phyloP scores from a whole-genome alignment of 116 monocot genomes.

The Trichopus zeylanicus region DNA sequence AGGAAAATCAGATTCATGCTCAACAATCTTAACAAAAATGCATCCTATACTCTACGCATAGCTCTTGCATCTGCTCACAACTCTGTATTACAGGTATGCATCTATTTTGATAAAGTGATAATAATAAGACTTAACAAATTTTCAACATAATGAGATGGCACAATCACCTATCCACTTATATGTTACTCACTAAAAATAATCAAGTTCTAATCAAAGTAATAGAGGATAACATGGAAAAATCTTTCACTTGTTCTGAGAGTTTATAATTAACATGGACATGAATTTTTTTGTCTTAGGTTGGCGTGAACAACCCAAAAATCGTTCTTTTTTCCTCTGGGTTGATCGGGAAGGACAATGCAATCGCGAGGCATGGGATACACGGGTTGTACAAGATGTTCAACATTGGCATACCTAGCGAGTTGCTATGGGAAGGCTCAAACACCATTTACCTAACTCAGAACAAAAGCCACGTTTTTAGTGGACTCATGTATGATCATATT shows the following conservation, averaged over 20 bases:
- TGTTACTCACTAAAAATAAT: too few relatives aligned
- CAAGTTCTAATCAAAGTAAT: too few relatives aligned
- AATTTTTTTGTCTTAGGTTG: conserved; percentile 35
- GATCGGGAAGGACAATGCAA: conserved; percentile 55
- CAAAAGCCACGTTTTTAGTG: conserved; percentile 45
- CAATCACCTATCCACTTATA: too few relatives aligned
- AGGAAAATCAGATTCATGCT: conserved; percentile 77
- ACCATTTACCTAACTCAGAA: conserved; percentile 47
- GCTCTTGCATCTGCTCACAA: conserved; percentile 52
- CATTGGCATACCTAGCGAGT: conserved; percentile 22
- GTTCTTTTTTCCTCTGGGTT: conserved; percentile 53
- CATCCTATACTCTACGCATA: conserved; percentile 47
- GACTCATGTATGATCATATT: conserved; percentile 62
- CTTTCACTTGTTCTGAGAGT: too few relatives aligned
- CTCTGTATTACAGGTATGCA: conserved; percentile 46
- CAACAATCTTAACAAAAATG: conserved; percentile 25
- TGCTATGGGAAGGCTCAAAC: conserved; percentile 44
- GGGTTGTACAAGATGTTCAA: conserved; percentile 50
- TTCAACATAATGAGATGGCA: too few relatives aligned
- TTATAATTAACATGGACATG: too few relatives aligned
- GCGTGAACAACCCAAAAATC: conserved; percentile 29
- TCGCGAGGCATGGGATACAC: conserved; percentile 70
- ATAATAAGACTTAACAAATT: too few relatives aligned
- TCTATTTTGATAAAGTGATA: not conserved
- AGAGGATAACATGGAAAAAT: too few relatives aligned